phyloP scores from a whole-genome alignment of 1,284 basidiomycete genomes.

The Prillingera fragicola region DNA sequence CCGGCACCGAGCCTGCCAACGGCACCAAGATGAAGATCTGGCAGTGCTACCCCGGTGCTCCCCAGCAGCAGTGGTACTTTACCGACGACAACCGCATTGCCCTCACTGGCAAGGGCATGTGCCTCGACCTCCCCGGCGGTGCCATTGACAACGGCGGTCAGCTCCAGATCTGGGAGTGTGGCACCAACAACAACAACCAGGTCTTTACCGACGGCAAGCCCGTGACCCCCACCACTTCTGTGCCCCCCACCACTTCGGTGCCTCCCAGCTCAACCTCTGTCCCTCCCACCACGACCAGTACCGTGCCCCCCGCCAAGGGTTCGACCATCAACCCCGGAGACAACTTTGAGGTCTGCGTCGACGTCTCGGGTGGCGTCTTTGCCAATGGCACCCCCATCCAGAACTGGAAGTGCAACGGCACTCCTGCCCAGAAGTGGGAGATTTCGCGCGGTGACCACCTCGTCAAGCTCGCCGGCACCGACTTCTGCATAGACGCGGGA shows the following conservation, averaged over 20 bases:
- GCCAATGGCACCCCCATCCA: constrained; percentile 14
- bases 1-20: constrained; percentile 17
- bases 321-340: background rate
- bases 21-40: constrained; percentile 24
- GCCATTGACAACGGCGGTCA: constrained; percentile 14
- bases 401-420: constrained; percentile 20
- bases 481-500: constrained; percentile 36
- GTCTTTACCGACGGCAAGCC: no score
- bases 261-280: background rate
- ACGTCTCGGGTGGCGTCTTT: no score
- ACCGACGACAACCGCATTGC: constrained; percentile 20
- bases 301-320: no score
- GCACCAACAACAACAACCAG: constrained; percentile 37
- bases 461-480: constrained; percentile 22
- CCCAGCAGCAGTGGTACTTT: constrained; percentile 28
- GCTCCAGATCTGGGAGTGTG: constrained; percentile 21
- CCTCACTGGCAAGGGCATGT: constrained; percentile 20
- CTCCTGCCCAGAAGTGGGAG: constrained; percentile 13
- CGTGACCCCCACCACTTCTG: no score
- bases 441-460: constrained; percentile 9
- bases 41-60: constrained; percentile 17
- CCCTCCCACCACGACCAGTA: constrained; percentile 18
- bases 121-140: constrained; percentile 33
- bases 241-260: background rate
- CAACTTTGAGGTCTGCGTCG: no score